Base-by-base conservation (phyloP, 208 protist species). In the Kentomonas sorsogonicus region DNA sequence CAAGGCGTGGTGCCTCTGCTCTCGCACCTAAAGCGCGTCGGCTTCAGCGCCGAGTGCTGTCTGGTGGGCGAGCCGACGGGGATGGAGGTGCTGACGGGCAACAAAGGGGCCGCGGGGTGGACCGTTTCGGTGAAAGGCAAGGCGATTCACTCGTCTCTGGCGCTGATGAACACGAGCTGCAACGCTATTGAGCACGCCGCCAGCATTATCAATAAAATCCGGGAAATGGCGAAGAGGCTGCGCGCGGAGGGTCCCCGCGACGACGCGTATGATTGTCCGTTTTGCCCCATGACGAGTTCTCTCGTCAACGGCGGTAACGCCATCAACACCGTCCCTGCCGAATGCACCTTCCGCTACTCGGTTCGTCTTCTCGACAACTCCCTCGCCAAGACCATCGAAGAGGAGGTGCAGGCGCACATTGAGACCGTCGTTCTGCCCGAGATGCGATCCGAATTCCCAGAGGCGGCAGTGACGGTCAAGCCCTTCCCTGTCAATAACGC, bases 301-400 rank as follows among this genome's bases (percentile, higher is more conserved):
- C 29, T 73, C 3, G 76, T 85, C 57, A 63, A 64, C 11, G 69
- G 70, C 34, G 74, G 74, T 18, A 75, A 69, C 30, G 71, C 71
- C 16, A 58, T 66, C n/a, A 81, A 79, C 54, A 81, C 79, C n/a
- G 75, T 86, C 30, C 79, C 75, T 1, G 79, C 66, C 18, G 61
- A 82, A 18, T 86, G 74, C 60, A 40, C 30, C 11, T 71, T 83
- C 29, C 33, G 54, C 15, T 69, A 78, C 55, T 72, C 68, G 11
- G 55, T 75, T 44, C 68, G 75, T 27, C 60, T 74, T 25, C 66
- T 74, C 4, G 69, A 74, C 3, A 30, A 31, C 22, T 31, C 71
- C 11, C 69, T 65, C 6, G 36, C 60, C 22, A 10, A 63, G 1
- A 53, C 55, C 26, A 69, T 80, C 23, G 59, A 75, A 36, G 36